Percentiles rank a stretch among this genome's conserved stretches.
Conservation (phyloP, 192 early-diverging fungal genomes). For the Coemansia sp. region DNA sequence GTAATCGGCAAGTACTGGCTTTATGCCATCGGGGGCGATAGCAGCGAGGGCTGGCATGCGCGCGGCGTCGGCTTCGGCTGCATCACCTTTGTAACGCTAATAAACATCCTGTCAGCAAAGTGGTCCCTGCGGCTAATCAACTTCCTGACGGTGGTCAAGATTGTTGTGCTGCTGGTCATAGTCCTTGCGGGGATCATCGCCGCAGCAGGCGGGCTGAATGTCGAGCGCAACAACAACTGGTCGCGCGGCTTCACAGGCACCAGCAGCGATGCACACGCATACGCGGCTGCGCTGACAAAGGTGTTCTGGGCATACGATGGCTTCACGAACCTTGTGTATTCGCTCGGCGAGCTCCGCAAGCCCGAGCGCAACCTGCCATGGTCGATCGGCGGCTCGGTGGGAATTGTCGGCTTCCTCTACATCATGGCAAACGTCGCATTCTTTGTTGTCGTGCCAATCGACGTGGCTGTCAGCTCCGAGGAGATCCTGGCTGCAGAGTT, state of each 20-base stretch:
- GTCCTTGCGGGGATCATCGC: constrained; percentile 69
- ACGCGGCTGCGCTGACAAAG: constrained; percentile 57
- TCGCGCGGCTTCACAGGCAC: constrained; percentile 67
- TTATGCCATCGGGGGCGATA: constrained; percentile 45
- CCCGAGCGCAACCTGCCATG: constrained; percentile 79
- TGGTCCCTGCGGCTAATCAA: constrained; percentile 73
- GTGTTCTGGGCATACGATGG: constrained; percentile 64
- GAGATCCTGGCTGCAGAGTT: constrained; percentile 65
- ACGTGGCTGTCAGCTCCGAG: constrained; percentile 67
- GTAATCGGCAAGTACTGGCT: constrained; percentile 61
- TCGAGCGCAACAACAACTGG: constrained; percentile 51
- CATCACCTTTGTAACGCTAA: constrained; percentile 62
- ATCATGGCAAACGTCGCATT: constrained; percentile 82
- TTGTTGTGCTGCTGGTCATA: constrained; percentile 68
- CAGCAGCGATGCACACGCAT: constrained; percentile 50
- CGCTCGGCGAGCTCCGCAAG: constrained; percentile 81
- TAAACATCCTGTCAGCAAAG: constrained; percentile 68
- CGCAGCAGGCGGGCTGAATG: constrained; percentile 57
- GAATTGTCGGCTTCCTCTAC: constrained; percentile 72
- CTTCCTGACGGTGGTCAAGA: constrained; percentile 72
- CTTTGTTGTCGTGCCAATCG: constrained; percentile 73
- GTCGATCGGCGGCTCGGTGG: constrained; percentile 76
- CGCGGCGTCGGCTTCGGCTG: constrained; percentile 62
- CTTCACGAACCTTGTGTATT: constrained; percentile 80
- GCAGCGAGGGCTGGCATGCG: constrained; percentile 47